phyloP scores from a whole-genome alignment of 1,284 basidiomycete genomes.

The Tilletiopsis washingtonensis region DNA sequence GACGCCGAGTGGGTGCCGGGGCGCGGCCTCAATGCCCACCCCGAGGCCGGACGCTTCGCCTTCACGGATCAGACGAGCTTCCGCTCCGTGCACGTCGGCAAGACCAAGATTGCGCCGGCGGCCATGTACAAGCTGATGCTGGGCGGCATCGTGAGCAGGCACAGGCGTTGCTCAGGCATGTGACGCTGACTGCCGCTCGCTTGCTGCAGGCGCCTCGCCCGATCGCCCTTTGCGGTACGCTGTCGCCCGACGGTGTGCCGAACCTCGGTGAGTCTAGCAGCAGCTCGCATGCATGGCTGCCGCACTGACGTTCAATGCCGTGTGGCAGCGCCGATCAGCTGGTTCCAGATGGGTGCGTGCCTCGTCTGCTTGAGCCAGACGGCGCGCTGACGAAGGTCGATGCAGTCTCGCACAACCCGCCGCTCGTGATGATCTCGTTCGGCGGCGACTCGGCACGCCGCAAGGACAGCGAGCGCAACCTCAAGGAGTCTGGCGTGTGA shows the following conservation, averaged over 20 bases:
- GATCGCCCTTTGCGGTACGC: conserved; percentile 29
- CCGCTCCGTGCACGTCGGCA: conserved; percentile 24
- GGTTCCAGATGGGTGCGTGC: conserved; percentile 42
- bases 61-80: conserved; percentile 16
- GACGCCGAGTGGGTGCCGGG: conserved; percentile 21
- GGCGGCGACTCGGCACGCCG: conserved; percentile 19
- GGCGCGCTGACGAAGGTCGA: too few species aligned
- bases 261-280: too few species aligned
- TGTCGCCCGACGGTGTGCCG: conserved; percentile 20
- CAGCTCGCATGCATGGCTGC: too few species aligned
- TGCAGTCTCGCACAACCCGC: conserved; percentile 30
- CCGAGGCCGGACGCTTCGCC: conserved; percentile 5
- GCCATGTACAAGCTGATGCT: conserved; percentile 35
- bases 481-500: too few species aligned
- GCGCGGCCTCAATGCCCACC: conserved; percentile 26
- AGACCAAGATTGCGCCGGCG: conserved; percentile 17
- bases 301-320: too few species aligned
- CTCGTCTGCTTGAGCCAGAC: too few species aligned
- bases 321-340: conserved; percentile 29
- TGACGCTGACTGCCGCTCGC: conserved; percentile 1
- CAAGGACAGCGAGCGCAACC: conserved; percentile 34
- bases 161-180: background rate
- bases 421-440: conserved; percentile 35
- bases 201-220: conserved; percentile 19
- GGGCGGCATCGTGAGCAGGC: conserved; percentile 15